These are phyloP conservation scores for Pachyrhizus erosus DNA, from an alignment of 306 rosid species.

Conservation along the genomic window DNA sequence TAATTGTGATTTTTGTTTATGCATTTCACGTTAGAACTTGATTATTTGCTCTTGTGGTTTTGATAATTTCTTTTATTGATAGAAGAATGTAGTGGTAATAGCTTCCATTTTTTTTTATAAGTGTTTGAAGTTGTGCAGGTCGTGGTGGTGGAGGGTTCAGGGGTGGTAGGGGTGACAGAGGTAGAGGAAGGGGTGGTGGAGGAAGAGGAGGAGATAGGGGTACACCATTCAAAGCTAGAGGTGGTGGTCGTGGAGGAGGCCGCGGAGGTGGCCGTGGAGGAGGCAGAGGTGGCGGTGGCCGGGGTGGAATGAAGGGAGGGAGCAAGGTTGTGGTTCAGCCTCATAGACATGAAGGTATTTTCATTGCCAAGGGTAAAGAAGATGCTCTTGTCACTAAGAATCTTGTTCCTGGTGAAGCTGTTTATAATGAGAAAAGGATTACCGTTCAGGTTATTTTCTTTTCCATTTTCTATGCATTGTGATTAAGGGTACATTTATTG, in stretches of 20 bases:
- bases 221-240: conserved; percentile 41
- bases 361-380: conserved; percentile 88
- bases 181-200: conserved; percentile 48
- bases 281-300: conserved; percentile 37
- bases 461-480: neutral
- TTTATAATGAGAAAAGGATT: conserved; percentile 85
- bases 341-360: conserved; percentile 81
- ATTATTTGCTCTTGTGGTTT: neutral
- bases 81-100: neutral
- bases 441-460: conserved; percentile 67
- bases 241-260: conserved; percentile 46
- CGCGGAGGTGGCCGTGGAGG: conserved; percentile 35
- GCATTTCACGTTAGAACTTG: neutral
- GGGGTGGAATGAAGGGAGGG: conserved; percentile 55
- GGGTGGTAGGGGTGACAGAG: conserved; percentile 45
- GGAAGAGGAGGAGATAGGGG: conserved; percentile 48
- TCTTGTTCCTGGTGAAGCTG: conserved; percentile 88
- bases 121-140: neutral
- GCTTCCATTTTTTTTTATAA: neutral
- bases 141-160: neutral
- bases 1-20: too few relatives aligned
- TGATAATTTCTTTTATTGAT: neutral
- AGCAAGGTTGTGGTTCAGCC: conserved; percentile 56
- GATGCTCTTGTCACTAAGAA: conserved; percentile 94
- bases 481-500: neutral